These are phyloP conservation scores for Neofusicoccum parvum DNA, from an alignment of 2,329 filamentous ascomycete genomes.

Conservation along the genomic window DNA sequence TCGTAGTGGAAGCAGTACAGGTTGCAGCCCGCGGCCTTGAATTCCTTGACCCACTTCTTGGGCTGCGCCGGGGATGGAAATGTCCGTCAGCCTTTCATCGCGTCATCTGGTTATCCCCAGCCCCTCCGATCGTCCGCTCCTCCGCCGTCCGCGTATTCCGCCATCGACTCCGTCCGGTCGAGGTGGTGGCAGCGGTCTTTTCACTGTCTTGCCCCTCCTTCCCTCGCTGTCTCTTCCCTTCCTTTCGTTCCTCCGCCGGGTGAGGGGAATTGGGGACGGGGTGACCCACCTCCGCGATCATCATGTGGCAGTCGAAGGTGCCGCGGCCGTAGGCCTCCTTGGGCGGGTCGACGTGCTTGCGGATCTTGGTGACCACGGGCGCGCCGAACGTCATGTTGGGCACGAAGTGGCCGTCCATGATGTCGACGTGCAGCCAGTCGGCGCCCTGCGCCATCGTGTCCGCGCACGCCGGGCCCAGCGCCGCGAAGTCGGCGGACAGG, in stretches of 20 bases:
- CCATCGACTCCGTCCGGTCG: background rate
- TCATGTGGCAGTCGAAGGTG: slow-evolving; percentile 99
- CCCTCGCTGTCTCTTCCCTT: too few relatives aligned
- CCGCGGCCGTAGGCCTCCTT: slow-evolving; percentile 71
- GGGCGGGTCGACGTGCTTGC: slow-evolving; percentile 79
- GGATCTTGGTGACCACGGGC: slow-evolving; percentile 92
- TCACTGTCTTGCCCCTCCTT: too few relatives aligned
- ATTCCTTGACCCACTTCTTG: slow-evolving; percentile 97
- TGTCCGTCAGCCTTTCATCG: too few relatives aligned
- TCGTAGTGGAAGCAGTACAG: slow-evolving; percentile 99
- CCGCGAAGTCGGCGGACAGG: slow-evolving; percentile 91
- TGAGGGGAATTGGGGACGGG: background rate
- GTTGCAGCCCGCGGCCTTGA: slow-evolving; percentile 91
- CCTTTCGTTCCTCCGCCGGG: too few relatives aligned
- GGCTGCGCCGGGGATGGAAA: slow-evolving; percentile 59
- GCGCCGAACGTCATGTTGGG: slow-evolving; percentile 98
- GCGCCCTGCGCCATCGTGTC: slow-evolving; percentile 83
- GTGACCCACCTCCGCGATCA: slow-evolving; percentile 83
- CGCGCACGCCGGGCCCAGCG: slow-evolving; percentile 82
- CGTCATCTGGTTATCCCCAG: too few relatives aligned
- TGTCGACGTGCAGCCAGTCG: slow-evolving; percentile 49
- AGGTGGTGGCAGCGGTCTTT: background rate
- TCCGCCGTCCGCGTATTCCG: background rate
- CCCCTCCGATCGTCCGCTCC: background rate
- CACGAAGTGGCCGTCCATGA: slow-evolving; percentile 96